Evolutionary conservation across 805 yeast genomes (phyloP), one percentile per base, ranked within the genome.

Genomic region (Kluyveromyces wickerhamii): DNA sequence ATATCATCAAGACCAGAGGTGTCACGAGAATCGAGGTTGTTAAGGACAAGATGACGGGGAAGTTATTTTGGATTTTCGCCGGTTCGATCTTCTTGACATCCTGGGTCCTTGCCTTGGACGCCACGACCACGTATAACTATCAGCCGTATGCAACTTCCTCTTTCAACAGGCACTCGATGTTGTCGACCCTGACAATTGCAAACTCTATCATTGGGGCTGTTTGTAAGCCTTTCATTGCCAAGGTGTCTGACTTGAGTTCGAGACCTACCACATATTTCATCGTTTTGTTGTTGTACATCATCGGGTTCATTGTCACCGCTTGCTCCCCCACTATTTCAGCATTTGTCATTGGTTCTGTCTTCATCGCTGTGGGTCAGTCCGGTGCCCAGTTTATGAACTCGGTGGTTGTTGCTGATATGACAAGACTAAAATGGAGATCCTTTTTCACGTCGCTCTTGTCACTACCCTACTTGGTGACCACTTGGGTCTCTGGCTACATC

Each of bases 401-500:
- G 48, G 60, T 78, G 20, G 51, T 77, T 29, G 63, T 72, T 36
- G 72, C 79, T 12, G 88, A 79, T 57, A 66, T 74, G 51, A 74
- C 85, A 10, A 66, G 65, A 43, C 65, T 78, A 49, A 75, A 76
- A 48, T 76, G 81, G 75, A 71, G 87, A 59, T 66, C 78, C 43
- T 59, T 70, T 23, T 69, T 67, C 38, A 67, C 79, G 7, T 74
- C 75, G 43, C 58, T 76, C 30, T 82, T 85, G 4, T 78, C 82
- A 3, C 58, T 72, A 31, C 86, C 86, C 1, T 77, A 72, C 46
- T 69, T 79, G 43, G 74, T 80, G 51, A 80, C 77, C 52, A 75
- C 86, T 16, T 80, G 87, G 87, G 64, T 77, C 35, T 59, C 75
- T 22, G 85, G 83, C 43, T 54, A 74, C 48, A 62, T 79, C 25